Percentiles rank a stretch among this genome's conserved stretches.
Conservation (phyloP, 1,284 basidiomycete species). For the Rhizoctonia solani region DNA sequence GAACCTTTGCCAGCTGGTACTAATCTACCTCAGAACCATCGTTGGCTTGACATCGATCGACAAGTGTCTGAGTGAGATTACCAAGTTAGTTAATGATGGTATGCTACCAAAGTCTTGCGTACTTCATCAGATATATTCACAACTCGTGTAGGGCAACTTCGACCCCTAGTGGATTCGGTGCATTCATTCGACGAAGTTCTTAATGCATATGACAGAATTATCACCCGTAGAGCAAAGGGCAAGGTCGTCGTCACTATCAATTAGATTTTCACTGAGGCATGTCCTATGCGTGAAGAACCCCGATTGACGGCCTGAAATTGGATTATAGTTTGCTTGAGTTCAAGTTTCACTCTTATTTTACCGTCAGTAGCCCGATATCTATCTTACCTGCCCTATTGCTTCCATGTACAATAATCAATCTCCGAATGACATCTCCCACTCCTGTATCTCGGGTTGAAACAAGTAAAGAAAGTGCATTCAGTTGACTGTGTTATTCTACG, state of each 20-base stretch:
- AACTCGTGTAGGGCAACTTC: slow-evolving; percentile 53
- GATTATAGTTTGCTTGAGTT: neutral
- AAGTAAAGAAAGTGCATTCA: neutral
- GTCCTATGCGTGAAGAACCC: neutral
- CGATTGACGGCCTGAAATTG: neutral
- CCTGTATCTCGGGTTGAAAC: neutral
- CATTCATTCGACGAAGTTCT: slow-evolving; percentile 59
- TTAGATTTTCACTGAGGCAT: neutral
- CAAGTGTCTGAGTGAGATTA: slow-evolving; percentile 48
- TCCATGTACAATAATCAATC: neutral
- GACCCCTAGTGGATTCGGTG: slow-evolving; percentile 64
- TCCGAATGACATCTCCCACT: neutral
- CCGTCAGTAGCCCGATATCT: neutral
- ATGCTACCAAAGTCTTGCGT: slow-evolving; percentile 34
- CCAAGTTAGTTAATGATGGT: slow-evolving; percentile 54
- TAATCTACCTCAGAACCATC: slow-evolving; percentile 42
- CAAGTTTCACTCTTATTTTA: neutral
- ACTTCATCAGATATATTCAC: slow-evolving; percentile 35
- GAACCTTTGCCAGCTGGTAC: slow-evolving; percentile 38
- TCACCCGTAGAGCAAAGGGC: slow-evolving; percentile 60
- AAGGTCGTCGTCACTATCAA: slow-evolving; percentile 54
- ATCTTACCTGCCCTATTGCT: neutral
- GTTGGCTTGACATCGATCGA: slow-evolving; percentile 43
- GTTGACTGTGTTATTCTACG: neutral
- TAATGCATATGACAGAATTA: slow-evolving; percentile 64